Conservation (phyloP, 306 rosid genomes). For the Vigna nakashimae region DNA sequence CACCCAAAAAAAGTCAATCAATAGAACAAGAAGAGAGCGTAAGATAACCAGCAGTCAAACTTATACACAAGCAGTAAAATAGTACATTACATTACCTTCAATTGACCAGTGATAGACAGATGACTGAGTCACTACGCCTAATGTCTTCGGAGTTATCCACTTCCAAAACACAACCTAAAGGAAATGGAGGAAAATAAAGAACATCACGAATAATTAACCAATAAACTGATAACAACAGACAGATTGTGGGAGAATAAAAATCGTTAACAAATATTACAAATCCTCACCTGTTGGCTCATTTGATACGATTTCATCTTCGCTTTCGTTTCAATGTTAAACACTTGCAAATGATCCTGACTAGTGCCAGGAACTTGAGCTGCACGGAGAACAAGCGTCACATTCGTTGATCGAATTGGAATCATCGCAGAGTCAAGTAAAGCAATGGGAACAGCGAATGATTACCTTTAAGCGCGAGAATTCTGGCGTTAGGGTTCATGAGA, state of each 20-base stretch:
- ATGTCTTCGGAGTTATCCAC: conserved; percentile 69
- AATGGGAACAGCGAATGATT: background rate
- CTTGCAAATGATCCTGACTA: conserved; percentile 86
- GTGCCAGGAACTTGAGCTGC: conserved; percentile 83
- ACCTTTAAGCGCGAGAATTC: conserved; percentile 87
- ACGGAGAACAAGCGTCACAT: conserved; percentile 27
- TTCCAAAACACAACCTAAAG: conserved; percentile 83
- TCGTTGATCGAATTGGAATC: conserved; percentile 5
- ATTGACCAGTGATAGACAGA: conserved; percentile 83
- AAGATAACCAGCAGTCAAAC: conserved; percentile 19
- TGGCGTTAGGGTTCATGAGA: conserved; percentile 75
- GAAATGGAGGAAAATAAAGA: conserved; percentile 12
- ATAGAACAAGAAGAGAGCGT: background rate
- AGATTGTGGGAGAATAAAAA: conserved; percentile 11
- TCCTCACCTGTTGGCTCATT: conserved; percentile 77
- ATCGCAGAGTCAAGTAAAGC: background rate
- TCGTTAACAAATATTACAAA: background rate
- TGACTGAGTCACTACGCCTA: conserved; percentile 75
- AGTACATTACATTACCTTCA: conserved; percentile 59
- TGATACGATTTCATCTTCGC: conserved; percentile 79
- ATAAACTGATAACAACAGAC: conserved; percentile 23
- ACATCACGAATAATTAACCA: background rate
- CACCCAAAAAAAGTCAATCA: background rate
- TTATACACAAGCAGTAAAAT: background rate
- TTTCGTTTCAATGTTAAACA: conserved; percentile 76